Evolutionary conservation across 2,329 filamentous ascomycete species (phyloP), one percentile per base, ranked within the genome.

Genomic region (Diaporthe humulicola): DNA sequence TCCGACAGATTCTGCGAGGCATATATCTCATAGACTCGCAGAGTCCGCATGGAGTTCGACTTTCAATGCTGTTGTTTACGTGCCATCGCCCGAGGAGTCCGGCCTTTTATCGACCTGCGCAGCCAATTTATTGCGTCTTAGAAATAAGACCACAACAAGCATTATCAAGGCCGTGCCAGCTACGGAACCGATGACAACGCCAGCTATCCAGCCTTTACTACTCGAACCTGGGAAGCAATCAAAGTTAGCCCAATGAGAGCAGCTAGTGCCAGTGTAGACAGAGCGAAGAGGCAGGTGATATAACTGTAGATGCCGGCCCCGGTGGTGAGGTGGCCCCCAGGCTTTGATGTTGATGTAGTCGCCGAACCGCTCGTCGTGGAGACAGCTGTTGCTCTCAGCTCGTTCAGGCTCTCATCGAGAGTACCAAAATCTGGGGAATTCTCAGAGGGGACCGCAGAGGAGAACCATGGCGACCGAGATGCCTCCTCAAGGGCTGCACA

Each of bases 121-220:
- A 60, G 19, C 33, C 15, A 22, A 10, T n/a, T 33, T 70, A n/a
- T 42, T 38, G 2, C 30, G 73, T 10, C 60, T 60, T 15, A 38
- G 42, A 3, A 72, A 30, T 6, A 72, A 2, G 2, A 72, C 33
- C 15, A 52, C 12, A 52, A 58, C 69, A 5, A 67, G 38, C 5
- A 58, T 17, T 25, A 74, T 56, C 40, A 74, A 22, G 15, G 30
- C 28, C 4, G 56, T n/a, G 5, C 57, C 73, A 8, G 14, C 67
- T 10, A 71, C 25, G 1, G 57, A 28, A 22, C 58, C 73, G 9
- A 71, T 14, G 14, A 74, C 58, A 3, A 33, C 64, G 12, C 69
- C 67, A 50, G 73, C 73, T 61, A 69, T 67, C 73, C 73, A 74
- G 38, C 69, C 73, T n/a, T 45, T 74, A 25, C 67, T 74, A 2